These are phyloP conservation scores for Claviceps lovelessii DNA, from an alignment of 2,329 filamentous ascomycete species.

Conservation along the genomic window DNA sequence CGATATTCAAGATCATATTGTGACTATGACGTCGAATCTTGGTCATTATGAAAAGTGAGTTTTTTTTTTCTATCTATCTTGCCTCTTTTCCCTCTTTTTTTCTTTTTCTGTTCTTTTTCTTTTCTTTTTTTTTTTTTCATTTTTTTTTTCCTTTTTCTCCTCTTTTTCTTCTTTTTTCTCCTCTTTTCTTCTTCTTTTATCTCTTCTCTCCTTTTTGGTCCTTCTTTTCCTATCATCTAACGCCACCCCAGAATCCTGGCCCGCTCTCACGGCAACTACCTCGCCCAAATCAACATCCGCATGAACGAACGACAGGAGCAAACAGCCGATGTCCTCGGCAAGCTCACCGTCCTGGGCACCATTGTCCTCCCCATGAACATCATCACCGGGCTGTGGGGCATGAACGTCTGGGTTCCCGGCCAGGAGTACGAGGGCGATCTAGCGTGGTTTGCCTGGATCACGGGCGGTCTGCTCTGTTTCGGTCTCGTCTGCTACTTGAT, in stretches of 20 bases:
- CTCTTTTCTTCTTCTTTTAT: neutral
- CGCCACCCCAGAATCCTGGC: constrained; percentile 50
- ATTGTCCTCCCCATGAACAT: constrained; percentile 99
- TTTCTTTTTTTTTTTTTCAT: neutral
- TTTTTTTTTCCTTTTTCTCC: too few species aligned
- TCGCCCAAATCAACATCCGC: constrained; percentile 97
- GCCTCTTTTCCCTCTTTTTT: too few species aligned
- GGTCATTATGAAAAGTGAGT: constrained; percentile 89
- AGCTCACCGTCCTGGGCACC: constrained; percentile 87
- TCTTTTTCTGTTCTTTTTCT: neutral
- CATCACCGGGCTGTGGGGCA: constrained; percentile 94
- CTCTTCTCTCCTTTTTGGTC: too few species aligned
- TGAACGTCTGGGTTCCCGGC: constrained; percentile 94
- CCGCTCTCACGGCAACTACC: constrained; percentile 86
- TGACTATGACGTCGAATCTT: constrained; percentile 95
- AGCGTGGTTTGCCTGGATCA: constrained; percentile 61
- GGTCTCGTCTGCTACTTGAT: constrained; percentile 66
- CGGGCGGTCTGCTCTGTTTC: constrained; percentile 62
- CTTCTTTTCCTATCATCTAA: neutral
- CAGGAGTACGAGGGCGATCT: constrained; percentile 67
- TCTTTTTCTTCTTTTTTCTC: constrained; percentile 7
- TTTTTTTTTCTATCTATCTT: neutral
- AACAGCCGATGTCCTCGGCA: constrained; percentile 87
- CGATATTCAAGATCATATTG: constrained; percentile 97
- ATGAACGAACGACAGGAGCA: constrained; percentile 98